A percentile compares a stretch with the other conserved stretches of the same genome.
phyloP scores from a whole-genome alignment of 2,329 filamentous ascomycete species.

The Apiospora arundinis region DNA sequence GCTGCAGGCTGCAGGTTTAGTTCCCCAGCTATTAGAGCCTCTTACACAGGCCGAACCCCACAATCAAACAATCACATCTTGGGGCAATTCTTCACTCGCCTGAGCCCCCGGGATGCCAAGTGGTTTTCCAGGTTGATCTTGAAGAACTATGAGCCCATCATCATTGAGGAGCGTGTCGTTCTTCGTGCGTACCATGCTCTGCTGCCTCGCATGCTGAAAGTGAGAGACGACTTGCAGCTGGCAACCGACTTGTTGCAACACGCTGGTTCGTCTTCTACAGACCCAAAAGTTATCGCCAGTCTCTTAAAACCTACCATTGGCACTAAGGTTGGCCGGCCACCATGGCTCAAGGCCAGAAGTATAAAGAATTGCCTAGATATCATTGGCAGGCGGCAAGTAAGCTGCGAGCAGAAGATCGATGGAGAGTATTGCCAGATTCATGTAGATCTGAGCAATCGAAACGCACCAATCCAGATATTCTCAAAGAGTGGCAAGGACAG shows the following conservation, averaged over 20 bases:
- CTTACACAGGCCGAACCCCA: not conserved
- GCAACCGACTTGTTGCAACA: slow-evolving; percentile 62
- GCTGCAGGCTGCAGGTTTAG: slow-evolving; percentile 76
- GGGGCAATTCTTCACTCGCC: slow-evolving; percentile 61
- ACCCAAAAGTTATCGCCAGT: slow-evolving; percentile 34
- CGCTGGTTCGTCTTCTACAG: slow-evolving; percentile 30
- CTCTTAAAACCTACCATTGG: slow-evolving; percentile 61
- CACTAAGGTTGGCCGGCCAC: slow-evolving; percentile 68
- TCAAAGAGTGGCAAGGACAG: slow-evolving; percentile 94
- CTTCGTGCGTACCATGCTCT: slow-evolving; percentile 70
- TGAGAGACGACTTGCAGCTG: slow-evolving; percentile 71
- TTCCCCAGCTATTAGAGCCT: slow-evolving; percentile 62
- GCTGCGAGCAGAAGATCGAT: slow-evolving; percentile 82
- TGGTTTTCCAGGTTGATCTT: slow-evolving; percentile 85
- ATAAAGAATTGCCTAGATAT: slow-evolving; percentile 78
- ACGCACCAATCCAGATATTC: slow-evolving; percentile 75
- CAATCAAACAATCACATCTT: slow-evolving; percentile 52
- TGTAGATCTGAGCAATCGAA: slow-evolving; percentile 65
- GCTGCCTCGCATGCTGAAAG: slow-evolving; percentile 71
- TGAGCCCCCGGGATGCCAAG: slow-evolving; percentile 76
- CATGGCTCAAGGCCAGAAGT: slow-evolving; percentile 70
- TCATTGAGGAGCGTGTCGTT: slow-evolving; percentile 62
- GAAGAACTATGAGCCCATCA: slow-evolving; percentile 74
- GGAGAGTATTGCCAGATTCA: slow-evolving; percentile 93
- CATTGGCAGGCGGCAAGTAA: slow-evolving; percentile 65